These are phyloP conservation scores for Gremmenia infestans DNA, from an alignment of 2,329 filamentous ascomycete species.

Conservation along the genomic window DNA sequence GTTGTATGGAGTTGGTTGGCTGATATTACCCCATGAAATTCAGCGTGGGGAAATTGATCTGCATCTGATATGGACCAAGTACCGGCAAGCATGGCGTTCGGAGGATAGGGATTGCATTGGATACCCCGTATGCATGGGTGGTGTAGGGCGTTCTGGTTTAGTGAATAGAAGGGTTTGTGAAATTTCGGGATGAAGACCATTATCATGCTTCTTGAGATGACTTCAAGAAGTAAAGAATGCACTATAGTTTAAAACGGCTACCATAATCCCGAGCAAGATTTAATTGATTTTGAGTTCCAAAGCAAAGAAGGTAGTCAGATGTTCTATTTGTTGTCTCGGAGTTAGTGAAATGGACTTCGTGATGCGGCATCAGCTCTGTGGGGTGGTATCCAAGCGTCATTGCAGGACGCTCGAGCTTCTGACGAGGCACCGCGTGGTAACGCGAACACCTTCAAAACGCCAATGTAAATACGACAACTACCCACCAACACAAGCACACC, in stretches of 20 bases:
- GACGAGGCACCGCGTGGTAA: not conserved
- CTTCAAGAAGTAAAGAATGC: slow-evolving; percentile 1
- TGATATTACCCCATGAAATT: slow-evolving; percentile 5
- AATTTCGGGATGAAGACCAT: not conserved
- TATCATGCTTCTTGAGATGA: slow-evolving; percentile 3
- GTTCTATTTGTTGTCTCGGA: not conserved
- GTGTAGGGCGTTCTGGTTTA: slow-evolving; percentile 12
- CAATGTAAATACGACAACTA: not conserved
- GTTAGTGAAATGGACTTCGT: not conserved
- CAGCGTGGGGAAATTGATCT: not conserved
- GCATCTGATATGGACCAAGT: not conserved
- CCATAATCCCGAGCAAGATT: not conserved
- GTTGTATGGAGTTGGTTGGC: slow-evolving; percentile 1
- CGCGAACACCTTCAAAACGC: not conserved
- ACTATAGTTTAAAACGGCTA: not conserved
- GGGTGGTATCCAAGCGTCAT: too few species aligned
- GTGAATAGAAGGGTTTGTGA: slow-evolving; percentile 14
- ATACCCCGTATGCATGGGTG: slow-evolving; percentile 13
- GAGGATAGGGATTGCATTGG: slow-evolving; percentile 15
- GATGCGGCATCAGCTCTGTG: not conserved
- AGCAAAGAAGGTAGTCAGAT: not conserved
- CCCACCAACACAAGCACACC: too few species aligned
- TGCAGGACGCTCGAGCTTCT: not conserved
- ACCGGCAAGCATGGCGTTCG: slow-evolving; percentile 15
- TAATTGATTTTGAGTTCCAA: not conserved